These are phyloP conservation scores for Ceratobasidium sp. DNA, from an alignment of 1,284 basidiomycete species.

Conservation along the genomic window DNA sequence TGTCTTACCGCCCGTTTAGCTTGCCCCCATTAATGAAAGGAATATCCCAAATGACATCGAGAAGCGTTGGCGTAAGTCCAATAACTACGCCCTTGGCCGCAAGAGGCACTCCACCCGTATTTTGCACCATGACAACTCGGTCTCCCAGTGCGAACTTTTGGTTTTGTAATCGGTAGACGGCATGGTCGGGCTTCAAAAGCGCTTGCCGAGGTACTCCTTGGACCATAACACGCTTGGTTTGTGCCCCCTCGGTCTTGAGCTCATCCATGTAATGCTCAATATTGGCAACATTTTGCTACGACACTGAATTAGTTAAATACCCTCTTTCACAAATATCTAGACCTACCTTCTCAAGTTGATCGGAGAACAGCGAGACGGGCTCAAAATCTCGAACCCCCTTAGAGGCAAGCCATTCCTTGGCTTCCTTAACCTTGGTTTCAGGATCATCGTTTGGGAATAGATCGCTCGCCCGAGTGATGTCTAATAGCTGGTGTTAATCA, in stretches of 20 bases:
- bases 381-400: conserved; percentile 92
- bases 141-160: conserved; percentile 95
- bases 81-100: conserved; percentile 94
- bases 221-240: conserved; percentile 88
- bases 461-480: conserved; percentile 75
- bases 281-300: conserved; percentile 77
- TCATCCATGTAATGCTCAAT: conserved; percentile 79
- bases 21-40: conserved; percentile 94
- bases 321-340: too few species aligned
- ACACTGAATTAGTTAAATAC: too few species aligned
- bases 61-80: conserved; percentile 81
- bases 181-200: conserved; percentile 91
- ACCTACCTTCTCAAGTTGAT: conserved; percentile 85
- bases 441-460: conserved; percentile 70
- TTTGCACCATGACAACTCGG: conserved; percentile 94
- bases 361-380: conserved; percentile 89
- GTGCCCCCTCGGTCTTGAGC: conserved; percentile 65
- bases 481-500: conserved; percentile 52
- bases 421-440: conserved; percentile 75
- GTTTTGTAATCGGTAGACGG: conserved; percentile 87
- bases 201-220: conserved; percentile 94
- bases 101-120: conserved; percentile 92
- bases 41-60: conserved; percentile 98
- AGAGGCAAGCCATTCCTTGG: conserved; percentile 85
- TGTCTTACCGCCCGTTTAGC: conserved; percentile 76